Conservation (phyloP, 2,329 filamentous ascomycete species). For the Penicillium vulpinum region DNA sequence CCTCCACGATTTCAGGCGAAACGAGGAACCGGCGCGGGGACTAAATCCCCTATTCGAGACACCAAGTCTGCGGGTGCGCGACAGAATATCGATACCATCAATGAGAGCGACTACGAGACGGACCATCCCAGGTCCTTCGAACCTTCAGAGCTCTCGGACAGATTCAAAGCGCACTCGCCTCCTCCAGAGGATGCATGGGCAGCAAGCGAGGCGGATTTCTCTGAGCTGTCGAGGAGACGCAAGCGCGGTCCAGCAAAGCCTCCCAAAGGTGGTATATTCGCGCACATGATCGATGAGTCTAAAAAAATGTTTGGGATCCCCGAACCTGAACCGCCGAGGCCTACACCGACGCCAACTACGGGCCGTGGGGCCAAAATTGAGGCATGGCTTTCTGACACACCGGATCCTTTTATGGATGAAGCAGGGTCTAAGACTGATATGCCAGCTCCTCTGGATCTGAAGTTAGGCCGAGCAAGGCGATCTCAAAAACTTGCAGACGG, state of each 20-base stretch:
- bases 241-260: conserved; percentile 35
- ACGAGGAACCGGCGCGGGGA: conserved; percentile 28
- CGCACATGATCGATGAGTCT: conserved; percentile 47
- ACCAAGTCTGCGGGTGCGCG: conserved; percentile 19
- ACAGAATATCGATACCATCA: conserved; percentile 20
- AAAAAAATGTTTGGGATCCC: conserved; percentile 48
- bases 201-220: conserved; percentile 42
- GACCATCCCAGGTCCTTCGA: conserved; percentile 26
- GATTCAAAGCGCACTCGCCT: conserved; percentile 28
- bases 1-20: conserved; percentile 28
- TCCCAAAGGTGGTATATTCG: conserved; percentile 45
- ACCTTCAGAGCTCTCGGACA: conserved; percentile 25
- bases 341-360: conserved; percentile 41
- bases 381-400: conserved; percentile 60
- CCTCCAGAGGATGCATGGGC: conserved; percentile 36
- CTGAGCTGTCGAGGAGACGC: conserved; percentile 40
- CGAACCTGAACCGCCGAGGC: conserved; percentile 38
- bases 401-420: conserved; percentile 56
- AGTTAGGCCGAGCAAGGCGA: conserved; percentile 38
- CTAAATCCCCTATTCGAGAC: conserved; percentile 28
- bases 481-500: conserved; percentile 26
- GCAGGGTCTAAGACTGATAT: conserved; percentile 37
- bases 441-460: conserved; percentile 44
- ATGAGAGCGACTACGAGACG: conserved; percentile 23
- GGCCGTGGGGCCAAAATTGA: conserved; percentile 57